Evolutionary conservation across 495 filamentous ascomycete species (phyloP), one percentile per base, ranked within the genome.

Genomic region (Cenococcum geophilum): DNA sequence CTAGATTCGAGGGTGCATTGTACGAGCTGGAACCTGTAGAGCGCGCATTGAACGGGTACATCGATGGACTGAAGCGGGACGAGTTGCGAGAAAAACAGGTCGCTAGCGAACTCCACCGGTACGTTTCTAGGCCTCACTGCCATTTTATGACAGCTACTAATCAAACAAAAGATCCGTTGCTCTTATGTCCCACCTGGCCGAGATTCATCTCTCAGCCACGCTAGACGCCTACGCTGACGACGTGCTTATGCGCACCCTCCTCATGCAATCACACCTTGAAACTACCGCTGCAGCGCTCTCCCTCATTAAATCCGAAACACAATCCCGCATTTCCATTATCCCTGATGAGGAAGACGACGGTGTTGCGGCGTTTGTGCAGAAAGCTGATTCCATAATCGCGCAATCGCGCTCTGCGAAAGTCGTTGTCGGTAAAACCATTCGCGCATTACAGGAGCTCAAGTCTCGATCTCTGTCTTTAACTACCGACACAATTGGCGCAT

Each of bases 21-120:
- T 89, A 92, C 66, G 93, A 97, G 69, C 78, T 97, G 63, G 91
- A 96, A 70, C 92, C 92, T 2, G 91, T 97, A 14, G 93, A 98
- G 74, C 79, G 90, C 37, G 89, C 89, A 0, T 74, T 97, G 42
- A 95, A 96, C 67, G 83, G 82, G 32, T 97, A 92, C 86, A 86
- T 97, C 63, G 91, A 97, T 43, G 80, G 79, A 1, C 69, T 96
- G 52, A 85, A 88, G 62, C 84, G 84, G 54, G 91, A 96, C 65
- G 92, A 97, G 57, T 71, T 97, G n/a, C 89, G 91, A 69, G 85
- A 88, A 75, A 83, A 86, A 67, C 86, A 89, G 56, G 89, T 91
- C 68, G 85, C 83, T 1, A 79, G 80, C 5, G 91, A 96, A 69
- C 75, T 97, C 37, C 86, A 93, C 70, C 77, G 88, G 55, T 87